Conservation (phyloP, 208 protist species). For the Trypanosoma lewisi region DNA sequence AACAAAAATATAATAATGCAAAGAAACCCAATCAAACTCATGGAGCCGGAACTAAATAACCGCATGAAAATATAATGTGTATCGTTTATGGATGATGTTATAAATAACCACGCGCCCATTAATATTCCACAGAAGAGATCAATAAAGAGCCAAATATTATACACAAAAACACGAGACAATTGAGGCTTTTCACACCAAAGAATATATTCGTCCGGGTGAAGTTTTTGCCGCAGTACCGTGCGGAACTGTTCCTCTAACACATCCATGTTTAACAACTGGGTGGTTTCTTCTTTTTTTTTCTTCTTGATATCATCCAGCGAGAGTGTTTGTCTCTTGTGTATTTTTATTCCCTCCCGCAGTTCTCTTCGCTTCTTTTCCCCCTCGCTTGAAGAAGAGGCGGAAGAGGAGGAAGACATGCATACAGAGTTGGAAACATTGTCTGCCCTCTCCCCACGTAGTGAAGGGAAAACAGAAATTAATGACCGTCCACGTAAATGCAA, state of each 20-base stretch:
- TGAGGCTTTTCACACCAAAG: constrained; percentile 48
- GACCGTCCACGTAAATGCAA: constrained; percentile 37
- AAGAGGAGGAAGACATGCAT: no score
- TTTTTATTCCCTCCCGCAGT: no score
- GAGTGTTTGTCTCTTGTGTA: no score
- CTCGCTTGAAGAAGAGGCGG: no score
- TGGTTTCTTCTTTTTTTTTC: constrained; percentile 48
- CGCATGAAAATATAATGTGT: constrained; percentile 32
- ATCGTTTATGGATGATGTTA: constrained; percentile 38
- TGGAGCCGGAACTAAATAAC: constrained; percentile 32
- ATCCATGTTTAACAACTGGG: constrained; percentile 43
- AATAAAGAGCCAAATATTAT: constrained; percentile 50
- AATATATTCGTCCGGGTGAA: constrained; percentile 45
- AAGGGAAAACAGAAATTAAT: constrained; percentile 30
- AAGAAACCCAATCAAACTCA: constrained; percentile 38
- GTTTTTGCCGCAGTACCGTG: constrained; percentile 29
- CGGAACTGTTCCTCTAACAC: constrained; percentile 32
- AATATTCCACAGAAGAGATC: constrained; percentile 32
- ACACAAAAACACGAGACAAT: constrained; percentile 32
- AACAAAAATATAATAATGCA: constrained; percentile 29
- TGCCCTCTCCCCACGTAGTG: no score
- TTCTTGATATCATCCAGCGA: constrained; percentile 14
- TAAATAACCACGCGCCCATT: constrained; percentile 49
- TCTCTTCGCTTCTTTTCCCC: no score
- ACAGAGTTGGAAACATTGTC: no score